Evolutionary conservation across 2,329 filamentous ascomycete genomes (phyloP).

Genomic region (Penicillium freii): DNA sequence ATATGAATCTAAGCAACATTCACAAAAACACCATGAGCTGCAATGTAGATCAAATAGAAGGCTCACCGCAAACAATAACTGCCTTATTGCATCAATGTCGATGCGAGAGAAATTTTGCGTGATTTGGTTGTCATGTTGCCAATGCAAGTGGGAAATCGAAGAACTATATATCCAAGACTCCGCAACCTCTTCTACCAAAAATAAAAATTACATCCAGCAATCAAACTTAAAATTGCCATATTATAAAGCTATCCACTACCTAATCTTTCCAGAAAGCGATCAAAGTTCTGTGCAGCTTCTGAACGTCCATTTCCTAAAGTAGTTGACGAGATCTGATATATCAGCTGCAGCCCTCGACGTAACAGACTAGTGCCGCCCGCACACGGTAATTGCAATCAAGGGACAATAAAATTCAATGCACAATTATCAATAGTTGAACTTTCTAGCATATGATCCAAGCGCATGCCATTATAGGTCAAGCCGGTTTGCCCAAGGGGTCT

Average conservation of each 20-base stretch:
- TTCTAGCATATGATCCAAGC: constrained; percentile 6
- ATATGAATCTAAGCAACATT: background rate
- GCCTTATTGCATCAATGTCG: background rate
- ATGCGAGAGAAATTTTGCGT: background rate
- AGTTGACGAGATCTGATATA: background rate
- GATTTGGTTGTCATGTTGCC: background rate
- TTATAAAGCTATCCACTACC: background rate
- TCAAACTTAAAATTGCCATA: background rate
- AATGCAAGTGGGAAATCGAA: background rate
- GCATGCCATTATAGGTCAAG: background rate
- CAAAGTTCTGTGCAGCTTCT: background rate
- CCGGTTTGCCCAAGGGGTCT: background rate
- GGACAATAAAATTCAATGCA: constrained; percentile 3
- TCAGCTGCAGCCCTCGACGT: background rate
- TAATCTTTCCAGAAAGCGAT: background rate
- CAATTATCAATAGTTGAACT: constrained; percentile 1
- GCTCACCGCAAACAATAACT: background rate
- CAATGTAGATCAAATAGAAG: background rate
- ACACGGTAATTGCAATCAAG: constrained; percentile 7
- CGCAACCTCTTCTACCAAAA: too few relatives aligned
- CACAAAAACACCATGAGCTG: background rate
- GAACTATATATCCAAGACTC: background rate
- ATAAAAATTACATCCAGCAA: background rate
- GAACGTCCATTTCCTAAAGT: background rate
- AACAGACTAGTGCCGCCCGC: background rate